A percentile compares a stretch with the other conserved stretches of the same genome.
Evolutionary conservation across 441 rosid genomes (phyloP).

Genomic region (Euphorbia schlechtendalii): DNA sequence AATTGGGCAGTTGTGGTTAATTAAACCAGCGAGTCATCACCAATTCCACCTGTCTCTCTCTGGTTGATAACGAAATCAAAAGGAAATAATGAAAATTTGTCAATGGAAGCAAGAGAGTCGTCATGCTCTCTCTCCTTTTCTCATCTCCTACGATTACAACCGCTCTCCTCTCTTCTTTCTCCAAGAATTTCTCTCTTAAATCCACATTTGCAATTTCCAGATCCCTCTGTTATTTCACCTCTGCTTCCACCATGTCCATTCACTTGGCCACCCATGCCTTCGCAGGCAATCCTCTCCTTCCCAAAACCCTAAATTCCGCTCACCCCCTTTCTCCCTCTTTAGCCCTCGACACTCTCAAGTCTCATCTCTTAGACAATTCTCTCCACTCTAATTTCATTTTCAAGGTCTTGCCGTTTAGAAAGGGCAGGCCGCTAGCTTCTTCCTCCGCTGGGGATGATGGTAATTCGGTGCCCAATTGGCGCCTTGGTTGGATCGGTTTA

Average conservation of each 20-base stretch:
- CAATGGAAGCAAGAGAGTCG: constrained; percentile 19
- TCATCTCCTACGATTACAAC: constrained; percentile 27
- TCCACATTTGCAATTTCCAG: constrained; percentile 13
- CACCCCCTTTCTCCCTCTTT: constrained; percentile 54
- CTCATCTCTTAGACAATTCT: constrained; percentile 40
- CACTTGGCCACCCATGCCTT: constrained; percentile 62
- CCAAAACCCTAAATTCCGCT: constrained; percentile 50
- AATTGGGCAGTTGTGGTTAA: too few relatives aligned
- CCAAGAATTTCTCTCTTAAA: constrained; percentile 27
- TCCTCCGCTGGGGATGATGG: constrained; percentile 37
- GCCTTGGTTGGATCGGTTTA: constrained; percentile 66
- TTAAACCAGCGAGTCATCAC: too few relatives aligned
- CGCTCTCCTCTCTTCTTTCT: constrained; percentile 23
- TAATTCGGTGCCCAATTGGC: constrained; percentile 49
- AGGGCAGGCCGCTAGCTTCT: constrained; percentile 72
- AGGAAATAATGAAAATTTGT: not conserved
- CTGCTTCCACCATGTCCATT: constrained; percentile 63
- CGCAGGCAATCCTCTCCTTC: constrained; percentile 64
- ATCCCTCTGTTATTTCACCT: constrained; percentile 19
- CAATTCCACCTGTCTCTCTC: too few relatives aligned
- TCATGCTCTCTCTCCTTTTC: constrained; percentile 37
- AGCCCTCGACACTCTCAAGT: constrained; percentile 68
- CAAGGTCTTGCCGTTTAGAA: constrained; percentile 71
- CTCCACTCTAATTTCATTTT: constrained; percentile 42
- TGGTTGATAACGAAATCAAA: not conserved